Base-by-base conservation (phyloP, 345 rosid genomes). In the Punica granatum region DNA sequence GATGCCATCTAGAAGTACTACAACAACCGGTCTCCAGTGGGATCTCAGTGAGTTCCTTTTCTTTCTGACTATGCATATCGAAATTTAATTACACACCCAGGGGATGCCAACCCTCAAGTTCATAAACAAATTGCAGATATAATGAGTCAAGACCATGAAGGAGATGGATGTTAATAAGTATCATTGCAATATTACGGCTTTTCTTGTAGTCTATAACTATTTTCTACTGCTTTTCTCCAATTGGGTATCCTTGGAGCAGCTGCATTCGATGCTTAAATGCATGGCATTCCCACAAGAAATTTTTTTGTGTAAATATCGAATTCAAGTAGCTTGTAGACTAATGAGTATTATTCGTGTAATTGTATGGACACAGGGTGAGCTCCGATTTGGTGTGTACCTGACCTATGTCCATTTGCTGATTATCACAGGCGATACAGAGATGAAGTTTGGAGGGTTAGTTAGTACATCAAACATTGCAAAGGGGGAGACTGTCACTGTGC, bases 21-120 rank as follows among this genome's bases (percentile, higher is more conserved):
- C 98, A 7, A 90, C 98, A 2, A 84, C 90, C 0, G 99, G 98
- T 54, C 98, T 95, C 62, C 75, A 69, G 33, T 95, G 99, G 99
- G 82, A 95, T 81, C 91, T 92, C 16, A 65, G 99, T 95, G 79
- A 87, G 96, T 75, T 4, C 35, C 21, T 63, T 51, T 65, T 7
- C 49, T 59, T 67, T 72, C 32, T 43, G 46, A 23, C 10, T n/a
- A 51, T 3, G 12, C 2, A 51, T 10, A 51, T 51, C 23, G 58
- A 46, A 51, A 51, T 23, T n/a, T 51, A 28, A n/a, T 23, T 23
- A 23, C 30, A 7, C 51, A 51, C 13, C 58, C n/a, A 51, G 8
- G 10, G n/a, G n/a, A 18, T 51, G 28, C 51, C 51, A 46, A 14
- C 9, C 51, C 51, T 46, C 19, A 3, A 15, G 19, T 46, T 13